Evolutionary conservation across 2,329 filamentous ascomycete species (phyloP), one percentile per base, ranked within the genome.

Genomic region (Byssoonygena ceratinophila): DNA sequence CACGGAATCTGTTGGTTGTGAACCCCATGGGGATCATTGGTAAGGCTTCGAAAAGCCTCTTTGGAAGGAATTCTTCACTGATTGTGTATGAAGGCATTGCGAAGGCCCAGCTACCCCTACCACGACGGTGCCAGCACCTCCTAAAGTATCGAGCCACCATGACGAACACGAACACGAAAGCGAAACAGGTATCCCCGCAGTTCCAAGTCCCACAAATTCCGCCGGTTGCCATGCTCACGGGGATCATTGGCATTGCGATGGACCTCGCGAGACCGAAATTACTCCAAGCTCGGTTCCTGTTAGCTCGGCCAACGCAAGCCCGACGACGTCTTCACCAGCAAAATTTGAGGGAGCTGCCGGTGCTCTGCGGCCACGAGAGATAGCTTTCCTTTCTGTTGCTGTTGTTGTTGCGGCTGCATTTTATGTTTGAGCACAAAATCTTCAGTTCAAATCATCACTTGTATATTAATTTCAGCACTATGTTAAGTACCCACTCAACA

Each of bases 11-110:
- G 31, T 45, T 4, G 58, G 58, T 1, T 61, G 59, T 22, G 52
- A 55, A 25, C 55, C 55, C 9, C 55, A 58, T 54, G 57, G 57
- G 23, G 55, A 58, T 44, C 55, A 58, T 25, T 57, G 57, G 57
- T 55, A 29, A 40, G 55, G 39, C 22, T 20, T 12, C 36, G 7
- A 1, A 14, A 25, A 6, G 9, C 14, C 22, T 20, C 14, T 6
- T 46, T 8, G 5, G 27, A 46, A 16, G 18, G 1, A 4, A 22
- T 2, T 1, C 9, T 31, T 39, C 9, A 43, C 9, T 49, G 31
- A 49, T 51, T n/a, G 12, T 16, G 25, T n/a, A 11, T 37, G 18
- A n/a, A 64, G 63, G 63, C 63, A 66, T 47, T 66, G 64, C 34
- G 61, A 63, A 7, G 63, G 61, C 4, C 61, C 63, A n/a, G 43